phyloP scores from a whole-genome alignment of 2,329 filamentous ascomycete species.

The Penicillium hordei region DNA sequence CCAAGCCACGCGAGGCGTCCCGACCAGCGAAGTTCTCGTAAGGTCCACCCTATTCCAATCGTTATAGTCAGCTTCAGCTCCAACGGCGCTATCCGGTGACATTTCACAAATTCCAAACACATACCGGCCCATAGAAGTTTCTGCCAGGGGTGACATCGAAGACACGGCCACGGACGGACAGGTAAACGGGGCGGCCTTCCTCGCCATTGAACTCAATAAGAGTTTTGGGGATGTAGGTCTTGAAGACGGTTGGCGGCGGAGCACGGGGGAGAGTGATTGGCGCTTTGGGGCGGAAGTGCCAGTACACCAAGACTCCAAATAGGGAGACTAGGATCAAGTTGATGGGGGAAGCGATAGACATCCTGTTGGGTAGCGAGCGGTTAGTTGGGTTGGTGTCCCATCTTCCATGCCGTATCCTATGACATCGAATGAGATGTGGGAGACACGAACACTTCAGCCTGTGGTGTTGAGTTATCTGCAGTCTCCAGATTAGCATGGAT shows the following conservation, averaged over 20 bases:
- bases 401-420: background rate
- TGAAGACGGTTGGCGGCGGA: constrained; percentile 73
- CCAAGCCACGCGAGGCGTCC: constrained; percentile 84
- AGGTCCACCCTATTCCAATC: constrained; percentile 64
- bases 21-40: constrained; percentile 96
- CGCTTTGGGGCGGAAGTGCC: constrained; percentile 57
- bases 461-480: constrained; percentile 28
- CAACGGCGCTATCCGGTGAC: background rate
- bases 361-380: constrained; percentile 29
- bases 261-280: constrained; percentile 54
- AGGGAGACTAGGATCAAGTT: constrained; percentile 62
- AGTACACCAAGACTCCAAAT: constrained; percentile 58
- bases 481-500: constrained; percentile 13
- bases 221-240: constrained; percentile 77
- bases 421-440: background rate
- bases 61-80: constrained; percentile 5
- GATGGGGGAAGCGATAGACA: constrained; percentile 58
- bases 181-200: constrained; percentile 72
- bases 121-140: constrained; percentile 86
- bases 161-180: constrained; percentile 86
- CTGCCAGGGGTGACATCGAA: constrained; percentile 86
- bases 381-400: constrained; percentile 8
- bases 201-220: constrained; percentile 84
- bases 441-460: constrained; percentile 39
- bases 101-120: constrained; percentile 5